Base-by-base conservation (phyloP, 345 rosid genomes). In the Gossypioides kirkii region DNA sequence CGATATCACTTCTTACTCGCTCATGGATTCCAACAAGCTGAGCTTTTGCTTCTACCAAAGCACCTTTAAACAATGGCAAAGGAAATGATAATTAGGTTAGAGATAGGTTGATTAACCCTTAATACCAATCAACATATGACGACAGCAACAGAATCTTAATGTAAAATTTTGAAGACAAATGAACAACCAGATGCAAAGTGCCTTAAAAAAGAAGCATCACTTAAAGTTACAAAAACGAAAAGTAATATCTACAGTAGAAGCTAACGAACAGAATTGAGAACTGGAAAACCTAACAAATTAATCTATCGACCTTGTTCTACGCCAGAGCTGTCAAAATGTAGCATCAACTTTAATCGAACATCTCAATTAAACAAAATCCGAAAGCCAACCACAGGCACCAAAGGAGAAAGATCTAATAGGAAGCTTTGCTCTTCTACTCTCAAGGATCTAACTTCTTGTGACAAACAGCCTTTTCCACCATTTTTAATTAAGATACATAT, bases 21-120 rank as follows among this genome's bases (percentile, higher is more conserved):
- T 92, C 98, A 56, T 87, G 96, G 76, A 92, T 85, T 38, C 91
- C 96, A 72, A 92, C 91, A n/a, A 91, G 85, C 68, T 89, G 93
- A 77, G 98, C 81, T 77, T 92, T 91, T 42, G 91, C 87, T 82
- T 92, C 94, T 82, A 92, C 66, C 14, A 92, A 92, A 76, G 85
- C 87, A 53, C 94, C 99, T 95, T 68, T 55, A 61, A 10, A 64
- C 74, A 70, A 32, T 32, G 38, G 16, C 46, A 17, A 25, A 22
- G 9, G 20, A 47, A 70, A 46, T 6, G 26, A 16, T n/a, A 72
- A 43, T 62, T 6, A 43, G 23, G 26, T 41, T 26, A 28, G 71
- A 65, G 49, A 58, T 10, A 47, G 8, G 10, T 12, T 6, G 28
- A 53, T 23, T 5, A 42, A 61, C n/a, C 18, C 26, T 22, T 32